Percentiles rank a stretch among this genome's conserved stretches.
Conservation (phyloP, 371 early-diverging fungal genomes). For the Fennellomyces sp. region DNA sequence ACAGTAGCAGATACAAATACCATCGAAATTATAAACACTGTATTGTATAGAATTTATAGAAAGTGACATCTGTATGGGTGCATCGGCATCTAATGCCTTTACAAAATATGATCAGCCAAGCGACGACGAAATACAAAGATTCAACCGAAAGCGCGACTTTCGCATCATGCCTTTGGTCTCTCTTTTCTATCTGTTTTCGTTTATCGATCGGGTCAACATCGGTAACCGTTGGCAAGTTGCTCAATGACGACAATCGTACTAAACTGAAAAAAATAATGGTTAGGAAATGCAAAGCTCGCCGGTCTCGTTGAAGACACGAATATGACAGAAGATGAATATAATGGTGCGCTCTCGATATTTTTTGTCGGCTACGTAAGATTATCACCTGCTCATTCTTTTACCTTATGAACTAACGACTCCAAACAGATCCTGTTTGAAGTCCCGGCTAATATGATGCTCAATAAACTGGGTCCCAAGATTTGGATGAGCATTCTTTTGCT, state of each 20-base stretch:
- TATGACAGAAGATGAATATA: conserved; percentile 52
- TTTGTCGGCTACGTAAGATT: conserved; percentile 63
- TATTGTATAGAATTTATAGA: too few species aligned
- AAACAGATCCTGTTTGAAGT: conserved; percentile 66
- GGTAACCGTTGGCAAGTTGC: conserved; percentile 25
- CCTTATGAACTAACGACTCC: background rate
- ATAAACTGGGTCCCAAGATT: conserved; percentile 61
- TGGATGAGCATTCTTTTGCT: conserved; percentile 76
- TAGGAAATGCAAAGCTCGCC: conserved; percentile 63
- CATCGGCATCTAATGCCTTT: too few species aligned
- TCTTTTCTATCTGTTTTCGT: conserved; percentile 53
- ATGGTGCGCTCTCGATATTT: conserved; percentile 64
- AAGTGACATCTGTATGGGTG: too few species aligned
- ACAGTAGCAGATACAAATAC: too few species aligned
- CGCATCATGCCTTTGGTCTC: conserved; percentile 38
- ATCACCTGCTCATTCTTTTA: background rate
- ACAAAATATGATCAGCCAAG: too few species aligned
- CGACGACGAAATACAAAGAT: conserved; percentile 2
- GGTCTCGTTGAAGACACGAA: conserved; percentile 47
- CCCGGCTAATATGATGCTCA: conserved; percentile 74
- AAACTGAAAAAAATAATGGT: background rate
- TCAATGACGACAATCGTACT: too few species aligned
- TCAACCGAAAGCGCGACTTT: conserved; percentile 21
- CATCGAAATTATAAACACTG: too few species aligned
- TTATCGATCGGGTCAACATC: conserved; percentile 58